Base-by-base conservation (phyloP, 2,329 filamentous ascomycete species). In the Sclerotinia nivalis region DNA sequence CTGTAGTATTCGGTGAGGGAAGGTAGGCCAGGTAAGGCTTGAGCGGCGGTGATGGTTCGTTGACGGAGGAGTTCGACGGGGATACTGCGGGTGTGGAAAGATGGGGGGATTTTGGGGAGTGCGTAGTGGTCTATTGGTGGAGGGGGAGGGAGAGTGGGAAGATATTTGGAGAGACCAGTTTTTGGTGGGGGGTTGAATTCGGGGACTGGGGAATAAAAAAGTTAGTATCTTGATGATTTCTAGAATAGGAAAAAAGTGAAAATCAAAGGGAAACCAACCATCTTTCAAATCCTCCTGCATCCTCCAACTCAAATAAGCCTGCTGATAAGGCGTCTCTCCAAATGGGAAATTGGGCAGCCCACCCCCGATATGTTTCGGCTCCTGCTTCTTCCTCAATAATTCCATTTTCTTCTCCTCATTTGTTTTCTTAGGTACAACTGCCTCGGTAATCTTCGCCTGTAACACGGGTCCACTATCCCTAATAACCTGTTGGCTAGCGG, bases 261-360 rank as follows among this genome's bases (percentile, higher is more conserved):
- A 20, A 31, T 1, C 1, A 18, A 18, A 18, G 2, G 20, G 2
- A 50, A 34, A 4, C 72, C 37, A 58, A 76, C 76, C 74, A 74
- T 75, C 72, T 62, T 70, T 72, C 43, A 78, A 65, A 49, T 77
- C 76, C 25, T 72, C 52, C 50, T 73, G 65, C 70, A 78, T 76
- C 45, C 70, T 59, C 40, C 66, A 75, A 67, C 72, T 75, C 43
- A 72, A 64, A 58, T 68, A 77, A 4, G 71, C 70, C 50, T 72
- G 68, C 56, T 77, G 74, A 68, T 72, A 77, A 37, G 74, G 72
- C 8, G 76, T 77, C 66, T 78, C 76, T 31, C 77, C 77, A 56
- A 77, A 77, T 34, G 75, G 75, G 56, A 76, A 77, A 28, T 70
- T 40, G 12, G 61, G 68, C 13, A 25, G 40, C 8, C 28, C 59